Conservation (phyloP, 202 grass and related monocot species). For the Digitaria exilis region DNA sequence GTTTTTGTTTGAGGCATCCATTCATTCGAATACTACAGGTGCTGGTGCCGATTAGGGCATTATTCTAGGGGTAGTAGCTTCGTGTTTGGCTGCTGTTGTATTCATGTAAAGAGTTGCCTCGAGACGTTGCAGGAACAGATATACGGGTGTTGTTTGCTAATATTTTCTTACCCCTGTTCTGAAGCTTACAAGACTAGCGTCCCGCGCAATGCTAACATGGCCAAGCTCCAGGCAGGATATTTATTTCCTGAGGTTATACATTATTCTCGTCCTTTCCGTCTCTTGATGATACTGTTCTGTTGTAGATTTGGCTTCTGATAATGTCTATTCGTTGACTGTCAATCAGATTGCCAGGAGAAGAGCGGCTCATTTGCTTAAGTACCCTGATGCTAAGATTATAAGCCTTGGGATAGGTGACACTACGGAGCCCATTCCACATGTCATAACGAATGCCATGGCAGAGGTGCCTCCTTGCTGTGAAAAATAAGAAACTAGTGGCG, state of each 20-base stretch:
- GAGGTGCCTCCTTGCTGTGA: conserved; percentile 44
- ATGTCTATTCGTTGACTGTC: not conserved
- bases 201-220: conserved; percentile 84
- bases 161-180: conserved; percentile 9
- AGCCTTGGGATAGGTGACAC: conserved; percentile 96
- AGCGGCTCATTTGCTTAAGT: conserved; percentile 66
- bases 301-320: conserved; percentile 11
- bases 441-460: conserved; percentile 88
- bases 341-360: conserved; percentile 85
- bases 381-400: conserved; percentile 83
- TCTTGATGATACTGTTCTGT: not conserved
- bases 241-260: conserved; percentile 81
- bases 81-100: not conserved
- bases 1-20: conserved; percentile 3
- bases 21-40: not conserved
- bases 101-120: not conserved
- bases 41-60: not conserved
- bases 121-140: not conserved
- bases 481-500: not conserved
- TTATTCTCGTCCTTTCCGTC: not conserved
- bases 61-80: not conserved
- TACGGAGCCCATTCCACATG: conserved; percentile 84
- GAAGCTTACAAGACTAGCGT: conserved; percentile 93
- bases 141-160: not conserved
- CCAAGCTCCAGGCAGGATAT: conserved; percentile 89